Percentiles rank a stretch among this genome's conserved stretches.
These are phyloP conservation scores for Sarocladium oryzae DNA, from an alignment of 2,329 filamentous ascomycete species.

Conservation along the genomic window DNA sequence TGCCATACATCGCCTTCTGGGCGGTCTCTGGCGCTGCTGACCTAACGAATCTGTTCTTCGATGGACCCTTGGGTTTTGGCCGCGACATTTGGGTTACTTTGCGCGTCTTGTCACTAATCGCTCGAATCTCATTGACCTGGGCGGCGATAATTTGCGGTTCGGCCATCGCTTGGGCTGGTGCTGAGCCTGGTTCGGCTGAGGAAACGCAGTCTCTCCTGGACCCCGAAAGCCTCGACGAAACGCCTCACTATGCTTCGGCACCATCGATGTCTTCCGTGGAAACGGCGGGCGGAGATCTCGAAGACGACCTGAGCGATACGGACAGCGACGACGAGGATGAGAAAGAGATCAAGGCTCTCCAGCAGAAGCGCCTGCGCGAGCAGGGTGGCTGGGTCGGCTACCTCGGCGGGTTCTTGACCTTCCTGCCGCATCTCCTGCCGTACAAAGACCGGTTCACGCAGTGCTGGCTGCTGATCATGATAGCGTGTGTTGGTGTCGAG, in stretches of 20 bases:
- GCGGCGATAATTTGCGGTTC: neutral
- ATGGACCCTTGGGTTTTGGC: neutral
- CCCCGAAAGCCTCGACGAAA: neutral
- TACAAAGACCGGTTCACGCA: constrained; percentile 19
- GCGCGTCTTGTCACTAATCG: neutral
- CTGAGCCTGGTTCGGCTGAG: neutral
- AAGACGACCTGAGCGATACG: constrained; percentile 11
- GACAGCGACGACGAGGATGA: constrained; percentile 17
- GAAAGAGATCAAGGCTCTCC: constrained; percentile 17
- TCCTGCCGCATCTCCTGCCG: constrained; percentile 20
- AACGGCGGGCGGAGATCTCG: neutral
- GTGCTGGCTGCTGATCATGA: constrained; percentile 17
- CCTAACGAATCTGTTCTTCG: neutral
- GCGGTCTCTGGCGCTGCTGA: neutral
- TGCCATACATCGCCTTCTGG: neutral
- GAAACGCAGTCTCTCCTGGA: neutral
- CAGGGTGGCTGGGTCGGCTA: constrained; percentile 20
- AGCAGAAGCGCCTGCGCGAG: constrained; percentile 17
- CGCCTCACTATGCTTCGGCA: neutral
- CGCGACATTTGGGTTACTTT: neutral
- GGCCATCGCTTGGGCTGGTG: neutral
- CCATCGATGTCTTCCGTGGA: neutral
- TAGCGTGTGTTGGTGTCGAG: constrained; percentile 15
- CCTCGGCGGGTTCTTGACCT: constrained; percentile 18
- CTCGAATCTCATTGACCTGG: neutral